phyloP scores from a whole-genome alignment of 78 protist genomes.

The Polysphondylium violaceum region DNA sequence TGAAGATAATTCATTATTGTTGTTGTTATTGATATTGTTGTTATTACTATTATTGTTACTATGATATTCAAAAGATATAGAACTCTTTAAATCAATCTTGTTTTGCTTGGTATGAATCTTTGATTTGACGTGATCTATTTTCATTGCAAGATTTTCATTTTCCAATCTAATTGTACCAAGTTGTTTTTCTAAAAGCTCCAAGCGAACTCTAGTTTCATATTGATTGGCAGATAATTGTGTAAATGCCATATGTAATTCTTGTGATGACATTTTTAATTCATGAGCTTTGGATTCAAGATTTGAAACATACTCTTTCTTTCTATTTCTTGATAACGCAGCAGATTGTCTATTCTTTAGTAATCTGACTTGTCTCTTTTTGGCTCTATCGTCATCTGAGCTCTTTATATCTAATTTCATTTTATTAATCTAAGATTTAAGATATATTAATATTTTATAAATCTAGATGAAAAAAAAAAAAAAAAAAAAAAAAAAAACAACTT shows the following conservation, averaged over 20 bases:
- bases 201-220: slow-evolving; percentile 27
- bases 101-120: background rate
- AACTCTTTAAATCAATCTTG: background rate
- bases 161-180: background rate
- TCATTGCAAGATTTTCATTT: background rate
- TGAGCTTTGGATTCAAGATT: slow-evolving; percentile 68
- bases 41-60: slow-evolving; percentile 19
- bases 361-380: slow-evolving; percentile 73
- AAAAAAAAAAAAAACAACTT: background rate
- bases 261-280: slow-evolving; percentile 39
- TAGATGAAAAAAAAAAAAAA: background rate
- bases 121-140: background rate
- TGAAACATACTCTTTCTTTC: slow-evolving; percentile 71
- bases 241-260: slow-evolving; percentile 28
- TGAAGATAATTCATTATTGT: slow-evolving; percentile 6
- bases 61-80: background rate
- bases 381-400: slow-evolving; percentile 9
- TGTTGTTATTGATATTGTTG: slow-evolving; percentile 8
- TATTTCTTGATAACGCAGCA: slow-evolving; percentile 59
- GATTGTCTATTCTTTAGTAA: slow-evolving; percentile 65
- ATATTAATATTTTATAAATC: background rate
- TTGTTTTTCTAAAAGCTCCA: slow-evolving; percentile 10
- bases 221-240: slow-evolving; percentile 2
- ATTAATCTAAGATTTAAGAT: background rate
- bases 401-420: slow-evolving; percentile 27